A percentile compares a stretch with the other conserved stretches of the same genome.
Conservation (phyloP, 2,329 filamentous ascomycete species). For the Scopulariopsis brevicaulis region DNA sequence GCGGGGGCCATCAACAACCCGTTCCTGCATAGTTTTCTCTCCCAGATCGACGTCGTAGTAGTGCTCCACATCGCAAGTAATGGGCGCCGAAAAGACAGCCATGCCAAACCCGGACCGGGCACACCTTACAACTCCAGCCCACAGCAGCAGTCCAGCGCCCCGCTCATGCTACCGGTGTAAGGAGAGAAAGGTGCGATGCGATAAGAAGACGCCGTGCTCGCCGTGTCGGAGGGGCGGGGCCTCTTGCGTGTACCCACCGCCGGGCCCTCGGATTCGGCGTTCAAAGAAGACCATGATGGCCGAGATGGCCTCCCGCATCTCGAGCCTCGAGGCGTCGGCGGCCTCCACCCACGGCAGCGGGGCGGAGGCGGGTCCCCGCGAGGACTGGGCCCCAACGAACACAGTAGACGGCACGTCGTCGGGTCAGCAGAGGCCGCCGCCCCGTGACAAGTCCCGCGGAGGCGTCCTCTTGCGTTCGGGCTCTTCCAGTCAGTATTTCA, state of each 20-base stretch:
- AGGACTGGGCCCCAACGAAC: too few relatives aligned
- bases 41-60: too few relatives aligned
- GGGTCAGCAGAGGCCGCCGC: background rate
- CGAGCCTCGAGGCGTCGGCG: background rate
- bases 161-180: background rate
- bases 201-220: background rate
- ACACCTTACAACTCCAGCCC: too few relatives aligned
- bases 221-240: background rate
- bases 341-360: background rate
- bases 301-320: background rate
- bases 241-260: background rate
- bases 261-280: constrained; percentile 11
- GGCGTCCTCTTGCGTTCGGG: background rate
- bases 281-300: background rate
- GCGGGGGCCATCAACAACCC: too few relatives aligned
- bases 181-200: background rate
- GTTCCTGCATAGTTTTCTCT: too few relatives aligned
- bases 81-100: too few relatives aligned
- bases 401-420: background rate
- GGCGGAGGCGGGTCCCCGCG: background rate
- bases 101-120: too few relatives aligned
- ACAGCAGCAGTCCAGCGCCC: constrained; percentile 1
- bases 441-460: background rate
- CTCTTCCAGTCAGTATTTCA: constrained; percentile 13
- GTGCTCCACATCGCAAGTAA: too few relatives aligned